Conservation (phyloP, 2,329 filamentous ascomycete species). For the Fusarium agapanthi region DNA sequence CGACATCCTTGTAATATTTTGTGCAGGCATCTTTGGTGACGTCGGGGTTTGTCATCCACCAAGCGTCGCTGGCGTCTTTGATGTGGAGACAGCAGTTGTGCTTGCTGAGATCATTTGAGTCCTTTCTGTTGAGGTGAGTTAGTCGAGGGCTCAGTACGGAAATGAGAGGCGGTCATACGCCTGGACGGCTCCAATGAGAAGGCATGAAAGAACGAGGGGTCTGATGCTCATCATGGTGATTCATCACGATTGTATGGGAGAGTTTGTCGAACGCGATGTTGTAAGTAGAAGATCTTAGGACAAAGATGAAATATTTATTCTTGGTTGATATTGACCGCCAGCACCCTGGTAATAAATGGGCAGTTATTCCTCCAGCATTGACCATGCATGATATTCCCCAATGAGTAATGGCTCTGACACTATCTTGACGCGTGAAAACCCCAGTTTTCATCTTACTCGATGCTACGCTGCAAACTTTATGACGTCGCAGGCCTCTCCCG, state of each 20-base stretch:
- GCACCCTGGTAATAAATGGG: not conserved
- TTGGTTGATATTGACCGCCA: not conserved
- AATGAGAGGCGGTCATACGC: rapidly evolving
- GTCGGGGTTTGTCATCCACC: not conserved
- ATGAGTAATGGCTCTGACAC: rapidly evolving
- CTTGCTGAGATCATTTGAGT: not conserved
- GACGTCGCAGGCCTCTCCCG: not conserved
- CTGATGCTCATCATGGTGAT: not conserved
- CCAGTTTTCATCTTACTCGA: not conserved
- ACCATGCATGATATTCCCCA: not conserved
- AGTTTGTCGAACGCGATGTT: not conserved
- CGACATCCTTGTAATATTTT: not conserved
- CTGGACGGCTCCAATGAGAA: not conserved
- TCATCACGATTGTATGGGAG: no score
- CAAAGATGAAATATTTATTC: not conserved
- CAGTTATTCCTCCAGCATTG: not conserved
- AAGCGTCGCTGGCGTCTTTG: not conserved
- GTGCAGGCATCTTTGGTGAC: not conserved
- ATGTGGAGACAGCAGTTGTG: not conserved
- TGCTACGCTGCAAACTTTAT: not conserved
- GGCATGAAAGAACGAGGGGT: rapidly evolving
- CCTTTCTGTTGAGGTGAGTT: rapidly evolving
- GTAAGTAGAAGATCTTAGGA: no score
- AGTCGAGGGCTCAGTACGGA: rapidly evolving
- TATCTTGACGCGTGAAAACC: not conserved